Evolutionary conservation across 2,329 filamentous ascomycete genomes (phyloP).

Genomic region (Talaromyces verruculosus): DNA sequence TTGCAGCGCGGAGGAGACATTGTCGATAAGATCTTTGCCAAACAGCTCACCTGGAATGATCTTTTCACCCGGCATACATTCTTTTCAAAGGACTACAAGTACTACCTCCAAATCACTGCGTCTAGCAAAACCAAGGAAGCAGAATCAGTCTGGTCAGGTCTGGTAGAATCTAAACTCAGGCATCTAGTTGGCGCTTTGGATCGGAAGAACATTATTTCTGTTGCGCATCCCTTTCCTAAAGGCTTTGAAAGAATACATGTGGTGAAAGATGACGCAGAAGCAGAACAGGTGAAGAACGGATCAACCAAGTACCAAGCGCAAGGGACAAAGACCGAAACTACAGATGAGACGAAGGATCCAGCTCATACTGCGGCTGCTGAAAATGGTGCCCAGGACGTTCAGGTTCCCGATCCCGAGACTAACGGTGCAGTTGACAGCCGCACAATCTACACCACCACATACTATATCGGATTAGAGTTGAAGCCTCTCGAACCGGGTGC

Average conservation of each 20-base stretch:
- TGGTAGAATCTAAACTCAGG: slow-evolving; percentile 90
- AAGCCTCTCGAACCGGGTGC: slow-evolving; percentile 66
- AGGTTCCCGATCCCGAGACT: slow-evolving; percentile 39
- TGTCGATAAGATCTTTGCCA: slow-evolving; percentile 74
- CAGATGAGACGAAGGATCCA: slow-evolving; percentile 53
- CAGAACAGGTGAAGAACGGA: slow-evolving; percentile 63
- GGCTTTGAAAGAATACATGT: slow-evolving; percentile 81
- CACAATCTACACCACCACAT: slow-evolving; percentile 81
- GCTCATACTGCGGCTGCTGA: slow-evolving; percentile 51
- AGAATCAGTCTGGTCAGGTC: slow-evolving; percentile 83
- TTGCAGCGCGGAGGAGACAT: slow-evolving; percentile 75
- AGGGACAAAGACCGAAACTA: slow-evolving; percentile 52
- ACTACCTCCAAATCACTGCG: slow-evolving; percentile 86
- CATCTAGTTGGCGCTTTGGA: slow-evolving; percentile 82
- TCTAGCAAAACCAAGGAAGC: slow-evolving; percentile 80
- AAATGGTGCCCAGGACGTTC: slow-evolving; percentile 44
- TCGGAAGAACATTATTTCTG: slow-evolving; percentile 71
- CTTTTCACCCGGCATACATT: slow-evolving; percentile 89
- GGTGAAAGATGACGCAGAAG: slow-evolving; percentile 62
- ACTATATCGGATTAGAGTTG: slow-evolving; percentile 88
- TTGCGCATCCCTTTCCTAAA: slow-evolving; percentile 91
- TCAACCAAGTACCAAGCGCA: slow-evolving; percentile 60
- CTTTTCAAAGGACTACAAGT: slow-evolving; percentile 90
- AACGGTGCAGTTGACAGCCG: slow-evolving; percentile 42
- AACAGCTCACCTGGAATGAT: slow-evolving; percentile 78